Evolutionary conservation across 2,329 filamentous ascomycete species (phyloP).

Genomic region (Phyllachora maydis): DNA sequence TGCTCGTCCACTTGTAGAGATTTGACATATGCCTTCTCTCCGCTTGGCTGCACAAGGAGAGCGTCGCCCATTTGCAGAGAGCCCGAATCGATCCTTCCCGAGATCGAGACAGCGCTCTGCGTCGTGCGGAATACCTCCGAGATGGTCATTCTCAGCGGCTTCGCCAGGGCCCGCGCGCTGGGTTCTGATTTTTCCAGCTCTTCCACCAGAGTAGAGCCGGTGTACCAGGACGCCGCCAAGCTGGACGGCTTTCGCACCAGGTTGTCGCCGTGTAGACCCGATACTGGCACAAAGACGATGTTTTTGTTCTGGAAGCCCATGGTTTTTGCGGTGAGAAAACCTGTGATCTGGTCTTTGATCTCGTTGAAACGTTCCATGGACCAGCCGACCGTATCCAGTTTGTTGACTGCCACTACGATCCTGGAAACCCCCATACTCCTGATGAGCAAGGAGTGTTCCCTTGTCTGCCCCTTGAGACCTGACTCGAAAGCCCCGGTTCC

Average conservation of each 20-base stretch:
- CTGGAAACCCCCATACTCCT: constrained; percentile 79
- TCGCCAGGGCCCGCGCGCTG: constrained; percentile 46
- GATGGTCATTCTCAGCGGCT: constrained; percentile 71
- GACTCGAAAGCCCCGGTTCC: constrained; percentile 83
- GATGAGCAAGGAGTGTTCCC: constrained; percentile 77
- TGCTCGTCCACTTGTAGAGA: constrained; percentile 58
- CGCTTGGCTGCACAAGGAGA: constrained; percentile 60
- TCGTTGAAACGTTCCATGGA: constrained; percentile 64
- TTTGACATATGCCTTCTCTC: constrained; percentile 64
- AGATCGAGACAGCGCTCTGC: constrained; percentile 65
- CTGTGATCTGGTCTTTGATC: constrained; percentile 63
- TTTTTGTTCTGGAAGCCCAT: constrained; percentile 70
- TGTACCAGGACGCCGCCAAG: constrained; percentile 54
- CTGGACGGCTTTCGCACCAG: constrained; percentile 40
- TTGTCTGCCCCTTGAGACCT: constrained; percentile 80
- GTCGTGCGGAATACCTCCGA: constrained; percentile 70
- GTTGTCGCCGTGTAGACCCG: constrained; percentile 77
- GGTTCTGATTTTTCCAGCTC: constrained; percentile 73
- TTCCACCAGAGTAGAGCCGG: constrained; percentile 56
- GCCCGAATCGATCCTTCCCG: constrained; percentile 71
- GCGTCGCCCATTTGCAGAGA: constrained; percentile 69
- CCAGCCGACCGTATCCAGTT: constrained; percentile 79
- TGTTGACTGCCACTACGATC: constrained; percentile 84
- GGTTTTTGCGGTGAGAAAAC: constrained; percentile 62
- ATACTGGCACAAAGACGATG: constrained; percentile 73